Percentiles rank a stretch among this genome's conserved stretches.
phyloP scores from a whole-genome alignment of 257 asterid species.

The Jacaranda mimosifolia region DNA sequence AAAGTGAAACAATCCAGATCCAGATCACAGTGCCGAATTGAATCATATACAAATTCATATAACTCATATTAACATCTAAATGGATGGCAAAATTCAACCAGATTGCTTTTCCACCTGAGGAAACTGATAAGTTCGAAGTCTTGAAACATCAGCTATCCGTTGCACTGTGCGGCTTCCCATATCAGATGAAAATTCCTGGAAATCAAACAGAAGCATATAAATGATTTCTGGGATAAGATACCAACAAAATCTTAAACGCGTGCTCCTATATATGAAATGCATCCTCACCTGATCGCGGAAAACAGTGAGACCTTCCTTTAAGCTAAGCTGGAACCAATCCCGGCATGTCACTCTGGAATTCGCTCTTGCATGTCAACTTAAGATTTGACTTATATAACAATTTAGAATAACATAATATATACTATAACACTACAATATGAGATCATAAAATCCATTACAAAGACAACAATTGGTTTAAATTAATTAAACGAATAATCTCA shows the following conservation, averaged over 20 bases:
- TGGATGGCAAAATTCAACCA: background rate
- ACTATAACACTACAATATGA: background rate
- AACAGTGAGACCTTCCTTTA: slow-evolving; percentile 98
- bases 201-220: slow-evolving; percentile 16
- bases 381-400: background rate
- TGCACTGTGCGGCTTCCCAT: slow-evolving; percentile 88
- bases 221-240: background rate
- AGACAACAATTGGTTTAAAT: background rate
- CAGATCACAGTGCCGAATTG: background rate
- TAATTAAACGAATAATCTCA: background rate
- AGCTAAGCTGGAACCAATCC: slow-evolving; percentile 99
- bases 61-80: slow-evolving; percentile 8
- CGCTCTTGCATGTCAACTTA: slow-evolving; percentile 33
- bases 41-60: background rate
- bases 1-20: background rate
- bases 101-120: slow-evolving; percentile 65
- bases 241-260: background rate
- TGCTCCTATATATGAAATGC: slow-evolving; percentile 14
- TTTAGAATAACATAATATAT: slow-evolving; percentile 10
- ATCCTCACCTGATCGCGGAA: slow-evolving; percentile 94
- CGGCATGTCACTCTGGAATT: slow-evolving; percentile 96
- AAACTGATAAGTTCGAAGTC: slow-evolving; percentile 72
- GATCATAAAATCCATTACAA: slow-evolving; percentile 1
- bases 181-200: slow-evolving; percentile 87
- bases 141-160: slow-evolving; percentile 83